These are phyloP conservation scores for Bacterosira constricta DNA, from an alignment of 108 stramenopile genomes.

Conservation along the genomic window DNA sequence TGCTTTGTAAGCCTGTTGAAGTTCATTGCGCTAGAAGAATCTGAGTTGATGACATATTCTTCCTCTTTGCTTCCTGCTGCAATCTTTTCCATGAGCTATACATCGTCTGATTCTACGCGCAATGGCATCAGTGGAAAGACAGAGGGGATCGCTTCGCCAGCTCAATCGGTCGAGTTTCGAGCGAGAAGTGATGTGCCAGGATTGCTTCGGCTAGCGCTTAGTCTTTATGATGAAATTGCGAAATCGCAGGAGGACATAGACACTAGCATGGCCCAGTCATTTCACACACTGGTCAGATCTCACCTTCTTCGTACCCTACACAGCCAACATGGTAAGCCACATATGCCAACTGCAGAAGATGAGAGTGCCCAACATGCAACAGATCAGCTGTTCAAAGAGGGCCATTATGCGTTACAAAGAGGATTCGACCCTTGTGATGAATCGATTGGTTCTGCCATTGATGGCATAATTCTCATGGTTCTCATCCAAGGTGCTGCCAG, in stretches of 20 bases:
- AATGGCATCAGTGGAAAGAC: too few relatives aligned
- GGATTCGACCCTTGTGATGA: constrained; percentile 6
- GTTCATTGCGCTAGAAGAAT: constrained; percentile 4
- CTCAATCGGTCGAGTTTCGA: not conserved
- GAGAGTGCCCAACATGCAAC: not conserved
- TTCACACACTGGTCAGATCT: not conserved
- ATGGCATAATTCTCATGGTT: constrained; percentile 9
- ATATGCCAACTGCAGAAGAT: not conserved
- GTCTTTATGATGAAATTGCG: constrained; percentile 4
- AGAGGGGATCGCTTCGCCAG: not conserved
- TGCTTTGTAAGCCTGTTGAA: constrained; percentile 20
- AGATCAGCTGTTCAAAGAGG: not conserved
- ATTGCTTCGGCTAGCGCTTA: not conserved
- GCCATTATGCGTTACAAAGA: not conserved
- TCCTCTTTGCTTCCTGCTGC: not conserved
- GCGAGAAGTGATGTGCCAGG: not conserved
- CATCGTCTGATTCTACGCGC: too few relatives aligned
- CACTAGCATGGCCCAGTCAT: not conserved
- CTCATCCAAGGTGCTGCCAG: constrained; percentile 20
- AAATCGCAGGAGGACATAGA: not conserved
- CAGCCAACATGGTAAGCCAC: not conserved
- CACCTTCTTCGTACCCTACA: constrained; percentile 2
- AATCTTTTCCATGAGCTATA: not conserved
- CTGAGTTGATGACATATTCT: not conserved
- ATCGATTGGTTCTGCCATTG: not conserved